Evolutionary conservation across 495 filamentous ascomycete species (phyloP), one percentile per base, ranked within the genome.

Genomic region (Neurospora tetraspora): DNA sequence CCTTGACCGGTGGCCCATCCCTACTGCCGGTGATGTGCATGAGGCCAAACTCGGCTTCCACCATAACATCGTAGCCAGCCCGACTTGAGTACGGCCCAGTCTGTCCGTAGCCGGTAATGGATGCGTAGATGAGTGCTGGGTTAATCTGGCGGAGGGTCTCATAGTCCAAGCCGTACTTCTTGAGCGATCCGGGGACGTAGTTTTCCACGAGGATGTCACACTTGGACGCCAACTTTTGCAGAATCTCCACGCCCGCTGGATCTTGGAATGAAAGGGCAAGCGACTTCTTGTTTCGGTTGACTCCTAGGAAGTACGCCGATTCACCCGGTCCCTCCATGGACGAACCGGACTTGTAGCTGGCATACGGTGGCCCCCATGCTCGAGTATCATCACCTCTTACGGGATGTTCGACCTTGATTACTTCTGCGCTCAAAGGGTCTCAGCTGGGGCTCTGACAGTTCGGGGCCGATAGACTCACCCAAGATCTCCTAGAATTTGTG

Each of bases 11-110:
- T 3, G 94, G 92, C 0, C 96, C 93, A 72, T 97, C 93, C 75
- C 93, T 83, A 53, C 86, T 85, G 12, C 96, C 96, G 1, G 96
- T 99, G 71, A 99, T 98, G 79, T 99, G 96, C 96, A 99, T 99
- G 71, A 99, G 78, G 6, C 96, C 96, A 85, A 99, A 93, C 81
- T 98, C 96, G 53, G 95, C 96, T 82, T 99, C 96, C 1, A 99
- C 96, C 94, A 99, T 98, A 72, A 99, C 96, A 81, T 99, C 96
- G 84, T 99, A 99, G 12, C 96, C 96, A 10, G 96, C 94, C 8
- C 96, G 88, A 68, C 90, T 88, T 20, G 91, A 90, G 80, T 97
- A 97, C 0, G 96, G 96, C 0, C 96, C 96, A 3, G 92, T 97
- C 80, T 99, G 96, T 4, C 96, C 96, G 72, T 89, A 89, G 16